phyloP scores from a whole-genome alignment of 148 eudicot species.

The Vaccinium myrtillus region DNA sequence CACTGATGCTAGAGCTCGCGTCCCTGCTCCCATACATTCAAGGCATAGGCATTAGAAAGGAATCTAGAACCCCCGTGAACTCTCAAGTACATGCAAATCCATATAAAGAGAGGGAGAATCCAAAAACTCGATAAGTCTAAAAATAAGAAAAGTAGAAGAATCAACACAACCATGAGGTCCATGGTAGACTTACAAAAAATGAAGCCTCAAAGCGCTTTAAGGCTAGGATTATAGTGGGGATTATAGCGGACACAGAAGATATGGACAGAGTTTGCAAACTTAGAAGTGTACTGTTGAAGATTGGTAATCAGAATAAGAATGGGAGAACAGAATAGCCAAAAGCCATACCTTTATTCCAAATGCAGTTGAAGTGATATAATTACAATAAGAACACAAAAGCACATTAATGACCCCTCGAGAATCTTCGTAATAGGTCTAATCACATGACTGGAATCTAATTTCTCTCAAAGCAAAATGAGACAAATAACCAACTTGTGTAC shows the following conservation, averaged over 20 bases:
- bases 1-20: slow-evolving; percentile 50
- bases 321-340: slow-evolving; percentile 2
- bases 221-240: not conserved
- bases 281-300: not conserved
- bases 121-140: not conserved
- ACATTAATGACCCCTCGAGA: too few species aligned
- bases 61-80: not conserved
- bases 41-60: not conserved
- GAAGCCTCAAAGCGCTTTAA: not conserved
- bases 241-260: not conserved
- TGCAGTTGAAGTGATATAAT: too few species aligned
- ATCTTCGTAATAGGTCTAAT: too few species aligned
- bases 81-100: not conserved
- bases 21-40: slow-evolving; percentile 48
- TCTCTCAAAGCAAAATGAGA: too few species aligned
- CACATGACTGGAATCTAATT: too few species aligned
- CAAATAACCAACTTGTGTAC: too few species aligned
- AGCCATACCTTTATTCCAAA: not conserved
- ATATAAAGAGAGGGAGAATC: not conserved
- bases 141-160: slow-evolving; percentile 1
- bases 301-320: not conserved
- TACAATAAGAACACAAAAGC: too few species aligned
- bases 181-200: not conserved
- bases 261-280: not conserved
- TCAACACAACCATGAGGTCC: not conserved